Percentiles rank a stretch among this genome's conserved stretches.
These are phyloP conservation scores for Chytriomyces hyalinus DNA, from an alignment of 192 early-diverging fungal species.

Conservation along the genomic window DNA sequence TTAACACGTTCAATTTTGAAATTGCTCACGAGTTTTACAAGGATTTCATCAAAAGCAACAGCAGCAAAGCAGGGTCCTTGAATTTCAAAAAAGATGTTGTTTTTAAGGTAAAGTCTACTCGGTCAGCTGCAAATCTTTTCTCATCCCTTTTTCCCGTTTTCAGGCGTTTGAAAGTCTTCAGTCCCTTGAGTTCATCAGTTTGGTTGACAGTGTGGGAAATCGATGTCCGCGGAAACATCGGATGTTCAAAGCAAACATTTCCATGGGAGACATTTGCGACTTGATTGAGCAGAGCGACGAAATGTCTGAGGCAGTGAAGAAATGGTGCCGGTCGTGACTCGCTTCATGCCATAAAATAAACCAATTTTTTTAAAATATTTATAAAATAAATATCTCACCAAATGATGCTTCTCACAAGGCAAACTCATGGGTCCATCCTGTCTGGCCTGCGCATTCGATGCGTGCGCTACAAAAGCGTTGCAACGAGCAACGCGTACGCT, in stretches of 20 bases:
- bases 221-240: conserved; percentile 83
- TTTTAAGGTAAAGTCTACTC: conserved; percentile 65
- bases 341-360: too few relatives aligned
- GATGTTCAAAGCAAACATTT: conserved; percentile 70
- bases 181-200: conserved; percentile 70
- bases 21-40: conserved; percentile 94
- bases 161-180: conserved; percentile 83
- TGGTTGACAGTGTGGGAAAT: conserved; percentile 51
- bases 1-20: conserved; percentile 85
- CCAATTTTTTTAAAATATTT: too few relatives aligned
- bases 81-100: conserved; percentile 78
- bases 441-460: not conserved
- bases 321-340: conserved; percentile 23
- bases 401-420: not conserved
- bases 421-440: not conserved
- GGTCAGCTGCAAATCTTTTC: not conserved
- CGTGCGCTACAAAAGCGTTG: not conserved
- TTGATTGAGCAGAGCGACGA: conserved; percentile 31
- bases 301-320: conserved; percentile 36
- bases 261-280: conserved; percentile 31
- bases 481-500: not conserved
- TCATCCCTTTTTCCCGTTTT: not conserved
- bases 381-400: not conserved
- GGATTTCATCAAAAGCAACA: conserved; percentile 63
- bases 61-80: conserved; percentile 51